A percentile compares a stretch with the other conserved stretches of the same genome.
Conservation (phyloP, 2,329 filamentous ascomycete genomes). For the Aspergillus alliaceus region DNA sequence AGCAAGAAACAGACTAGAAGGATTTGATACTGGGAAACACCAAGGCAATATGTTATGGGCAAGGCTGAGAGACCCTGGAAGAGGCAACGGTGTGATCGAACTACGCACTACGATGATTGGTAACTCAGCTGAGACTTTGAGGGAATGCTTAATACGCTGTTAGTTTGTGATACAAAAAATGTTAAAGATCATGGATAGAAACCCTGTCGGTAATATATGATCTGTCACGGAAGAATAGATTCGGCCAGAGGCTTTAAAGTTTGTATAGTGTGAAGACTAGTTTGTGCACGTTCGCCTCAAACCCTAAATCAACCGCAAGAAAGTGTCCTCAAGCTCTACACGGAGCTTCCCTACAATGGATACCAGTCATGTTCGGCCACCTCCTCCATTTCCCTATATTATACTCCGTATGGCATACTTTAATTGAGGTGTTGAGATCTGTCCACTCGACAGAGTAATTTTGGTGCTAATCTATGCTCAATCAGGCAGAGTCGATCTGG, state of each 20-base stretch:
- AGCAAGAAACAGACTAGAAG: conserved; percentile 4
- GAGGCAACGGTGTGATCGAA: not conserved
- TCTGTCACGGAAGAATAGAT: too few species aligned
- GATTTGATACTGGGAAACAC: not conserved
- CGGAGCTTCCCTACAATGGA: too few species aligned
- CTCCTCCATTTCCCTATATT: too few species aligned
- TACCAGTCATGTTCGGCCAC: too few species aligned
- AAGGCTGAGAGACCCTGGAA: not conserved
- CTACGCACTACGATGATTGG: conserved; percentile 6
- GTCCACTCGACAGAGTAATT: not conserved
- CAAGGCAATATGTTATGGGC: conserved; percentile 2
- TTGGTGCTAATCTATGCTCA: not conserved
- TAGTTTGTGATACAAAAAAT: not conserved
- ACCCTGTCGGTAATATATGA: too few species aligned
- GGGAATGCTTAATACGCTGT: not conserved
- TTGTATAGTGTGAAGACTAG: too few species aligned
- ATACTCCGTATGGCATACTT: not conserved
- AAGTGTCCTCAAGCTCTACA: not conserved
- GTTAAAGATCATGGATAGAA: too few species aligned
- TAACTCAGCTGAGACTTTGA: conserved; percentile 1
- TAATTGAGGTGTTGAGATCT: not conserved
- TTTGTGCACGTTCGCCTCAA: not conserved
- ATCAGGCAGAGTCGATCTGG: not conserved
- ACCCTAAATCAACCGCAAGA: not conserved
- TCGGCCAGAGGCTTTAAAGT: too few species aligned